Base-by-base conservation (phyloP, 345 rosid species). In the Fremontodendron californicum region DNA sequence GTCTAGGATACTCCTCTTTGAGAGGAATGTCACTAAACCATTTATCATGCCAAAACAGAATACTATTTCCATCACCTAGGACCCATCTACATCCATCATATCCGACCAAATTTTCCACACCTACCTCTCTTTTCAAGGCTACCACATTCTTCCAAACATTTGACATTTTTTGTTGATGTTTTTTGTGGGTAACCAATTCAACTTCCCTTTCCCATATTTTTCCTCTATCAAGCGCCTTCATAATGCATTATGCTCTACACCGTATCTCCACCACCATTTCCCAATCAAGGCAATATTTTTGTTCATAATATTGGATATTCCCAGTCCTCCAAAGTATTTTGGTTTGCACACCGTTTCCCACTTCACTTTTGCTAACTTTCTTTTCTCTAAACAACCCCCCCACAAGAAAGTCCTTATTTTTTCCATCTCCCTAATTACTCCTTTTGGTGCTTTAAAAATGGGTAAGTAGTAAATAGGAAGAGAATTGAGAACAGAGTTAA, bases 71-170 rank as follows among this genome's bases (percentile, higher is more conserved):
- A 52, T 52, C 11, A 1, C 58, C 58, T 4, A 52, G 1, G 0
- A 13, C 4, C 58, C 58, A 52, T 5, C 5, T 52, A 15, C 16
- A 52, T 13, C 58, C 16, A 1, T 13, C 58, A 52, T 21, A 5
- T 52, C 21, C 21, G 11, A 9, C 16, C 19, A 52, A 13, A 4
- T 52, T 4, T 18, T 10, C 5, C 12, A 52, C 16, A 52, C 5
- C 58, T 15, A 4, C 5, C 1, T 1, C 1, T 1, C 4, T 5
- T 5, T 18, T 21, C 0, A 15, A 4, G 1, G n/a, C 0, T 0
- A 52, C 1, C 16, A 52, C 21, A 21, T 52, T 21, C 21, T 0
- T 4, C 19, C 58, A 52, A 0, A 10, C 1, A 0, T 7, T 6
- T 6, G 58, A 52, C 19, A 52, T 49, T 5, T 1, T 49, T 12